Evolutionary conservation across 495 filamentous ascomycete species (phyloP).

Genomic region (Xylaria sp.): DNA sequence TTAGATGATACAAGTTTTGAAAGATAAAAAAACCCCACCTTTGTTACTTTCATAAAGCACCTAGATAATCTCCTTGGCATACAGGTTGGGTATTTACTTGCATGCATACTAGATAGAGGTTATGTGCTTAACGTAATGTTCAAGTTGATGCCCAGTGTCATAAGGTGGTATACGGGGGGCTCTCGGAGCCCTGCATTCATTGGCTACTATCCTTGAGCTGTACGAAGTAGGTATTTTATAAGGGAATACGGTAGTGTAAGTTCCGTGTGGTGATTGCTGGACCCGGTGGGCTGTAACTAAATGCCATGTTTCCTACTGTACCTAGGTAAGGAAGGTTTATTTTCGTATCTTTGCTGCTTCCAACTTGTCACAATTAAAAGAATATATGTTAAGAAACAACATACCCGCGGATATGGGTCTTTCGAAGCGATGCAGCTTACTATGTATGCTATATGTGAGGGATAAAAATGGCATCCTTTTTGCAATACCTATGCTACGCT

Average conservation of each 20-base stretch:
- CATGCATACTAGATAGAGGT: too few relatives aligned
- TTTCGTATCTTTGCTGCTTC: neutral
- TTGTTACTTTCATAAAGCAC: too few relatives aligned
- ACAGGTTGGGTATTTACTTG: too few relatives aligned
- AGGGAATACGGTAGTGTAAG: constrained; percentile 7
- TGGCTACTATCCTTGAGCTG: neutral
- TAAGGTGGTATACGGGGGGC: too few relatives aligned
- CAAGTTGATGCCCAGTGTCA: too few relatives aligned
- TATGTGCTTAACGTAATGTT: too few relatives aligned
- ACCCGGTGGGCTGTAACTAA: neutral
- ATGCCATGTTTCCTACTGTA: neutral
- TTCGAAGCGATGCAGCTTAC: neutral
- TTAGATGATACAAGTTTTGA: neutral
- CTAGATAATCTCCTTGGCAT: too few relatives aligned
- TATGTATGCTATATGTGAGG: too few relatives aligned
- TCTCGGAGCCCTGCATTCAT: neutral
- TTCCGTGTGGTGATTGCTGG: neutral
- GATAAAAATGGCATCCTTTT: neutral
- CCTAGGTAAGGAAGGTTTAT: neutral
- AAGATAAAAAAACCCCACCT: neutral
- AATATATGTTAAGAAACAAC: neutral
- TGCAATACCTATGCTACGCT: neutral
- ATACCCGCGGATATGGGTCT: neutral
- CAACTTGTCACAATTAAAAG: neutral
- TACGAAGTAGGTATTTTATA: too few relatives aligned